Evolutionary conservation across 2,329 filamentous ascomycete species (phyloP).

Genomic region (Fusarium lyarnte): DNA sequence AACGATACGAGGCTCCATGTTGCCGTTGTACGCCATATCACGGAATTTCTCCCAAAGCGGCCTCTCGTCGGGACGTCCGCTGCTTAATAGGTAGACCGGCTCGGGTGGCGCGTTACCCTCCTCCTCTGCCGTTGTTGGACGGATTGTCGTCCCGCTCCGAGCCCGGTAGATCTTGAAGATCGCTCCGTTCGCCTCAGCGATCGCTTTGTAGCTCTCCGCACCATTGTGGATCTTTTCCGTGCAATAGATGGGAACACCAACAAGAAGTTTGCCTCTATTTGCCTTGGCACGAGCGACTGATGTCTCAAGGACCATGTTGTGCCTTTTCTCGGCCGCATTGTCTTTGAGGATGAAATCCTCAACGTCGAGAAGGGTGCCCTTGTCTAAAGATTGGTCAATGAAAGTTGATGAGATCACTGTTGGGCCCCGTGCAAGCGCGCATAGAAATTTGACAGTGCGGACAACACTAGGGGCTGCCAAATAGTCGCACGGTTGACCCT

Average conservation of each 20-base stretch:
- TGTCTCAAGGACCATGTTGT: conserved; percentile 74
- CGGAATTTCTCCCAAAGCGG: conserved; percentile 83
- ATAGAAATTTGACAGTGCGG: conserved; percentile 93
- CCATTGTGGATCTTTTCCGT: conserved; percentile 83
- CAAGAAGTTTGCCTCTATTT: conserved; percentile 80
- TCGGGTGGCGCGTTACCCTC: conserved; percentile 70
- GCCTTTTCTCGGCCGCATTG: conserved; percentile 74
- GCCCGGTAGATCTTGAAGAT: conserved; percentile 81
- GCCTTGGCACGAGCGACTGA: conserved; percentile 75
- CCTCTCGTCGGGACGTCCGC: conserved; percentile 71
- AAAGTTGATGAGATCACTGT: conserved; percentile 80
- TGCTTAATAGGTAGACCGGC: conserved; percentile 85
- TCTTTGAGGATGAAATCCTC: conserved; percentile 77
- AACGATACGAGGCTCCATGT: conserved; percentile 84
- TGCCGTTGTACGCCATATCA: conserved; percentile 78
- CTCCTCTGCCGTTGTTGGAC: conserved; percentile 71
- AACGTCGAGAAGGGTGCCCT: conserved; percentile 70
- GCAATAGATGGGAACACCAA: conserved; percentile 83
- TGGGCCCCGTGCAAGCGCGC: conserved; percentile 83
- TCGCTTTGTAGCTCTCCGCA: conserved; percentile 83
- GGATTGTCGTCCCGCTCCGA: conserved; percentile 73
- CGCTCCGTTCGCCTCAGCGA: conserved; percentile 89
- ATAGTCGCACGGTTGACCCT: conserved; percentile 81
- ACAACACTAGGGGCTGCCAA: conserved; percentile 88
- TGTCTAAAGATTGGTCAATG: conserved; percentile 78